Evolutionary conservation across 805 yeast genomes (phyloP).

Genomic region (Pichia sporocuriosa): DNA sequence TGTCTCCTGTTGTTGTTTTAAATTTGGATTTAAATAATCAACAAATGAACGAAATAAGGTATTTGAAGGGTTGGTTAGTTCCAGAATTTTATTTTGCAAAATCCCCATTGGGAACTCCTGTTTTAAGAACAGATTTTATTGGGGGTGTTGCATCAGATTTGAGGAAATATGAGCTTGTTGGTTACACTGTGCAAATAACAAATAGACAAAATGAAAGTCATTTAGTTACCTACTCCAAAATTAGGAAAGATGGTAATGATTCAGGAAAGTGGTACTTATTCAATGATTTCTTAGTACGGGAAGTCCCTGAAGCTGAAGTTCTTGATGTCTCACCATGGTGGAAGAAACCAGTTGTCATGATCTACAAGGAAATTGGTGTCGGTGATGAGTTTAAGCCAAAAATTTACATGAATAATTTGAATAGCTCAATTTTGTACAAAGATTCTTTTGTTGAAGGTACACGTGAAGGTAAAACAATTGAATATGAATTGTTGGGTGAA

Average conservation of each 20-base stretch:
- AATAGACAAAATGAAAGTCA: slow-evolving; percentile 51
- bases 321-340: slow-evolving; percentile 64
- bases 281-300: slow-evolving; percentile 84
- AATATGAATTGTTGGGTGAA: slow-evolving; percentile 60
- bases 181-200: slow-evolving; percentile 62
- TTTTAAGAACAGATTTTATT: slow-evolving; percentile 21
- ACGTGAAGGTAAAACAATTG: slow-evolving; percentile 49
- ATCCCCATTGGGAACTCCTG: slow-evolving; percentile 23
- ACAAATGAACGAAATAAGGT: slow-evolving; percentile 47
- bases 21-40: slow-evolving; percentile 50
- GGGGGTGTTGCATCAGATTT: slow-evolving; percentile 17
- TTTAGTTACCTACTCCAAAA: slow-evolving; percentile 40
- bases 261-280: slow-evolving; percentile 63
- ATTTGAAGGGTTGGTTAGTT: slow-evolving; percentile 50
- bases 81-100: slow-evolving; percentile 45
- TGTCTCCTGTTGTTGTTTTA: slow-evolving; percentile 61
- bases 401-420: slow-evolving; percentile 45
- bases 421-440: slow-evolving; percentile 60
- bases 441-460: slow-evolving; percentile 69
- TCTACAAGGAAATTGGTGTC: slow-evolving; percentile 51
- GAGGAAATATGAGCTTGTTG: slow-evolving; percentile 53
- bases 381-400: slow-evolving; percentile 38
- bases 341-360: slow-evolving; percentile 73
- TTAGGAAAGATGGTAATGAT: slow-evolving; percentile 13
- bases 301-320: slow-evolving; percentile 70